Evolutionary conservation across 2,329 filamentous ascomycete genomes (phyloP).

Genomic region (Xylaria sp.): DNA sequence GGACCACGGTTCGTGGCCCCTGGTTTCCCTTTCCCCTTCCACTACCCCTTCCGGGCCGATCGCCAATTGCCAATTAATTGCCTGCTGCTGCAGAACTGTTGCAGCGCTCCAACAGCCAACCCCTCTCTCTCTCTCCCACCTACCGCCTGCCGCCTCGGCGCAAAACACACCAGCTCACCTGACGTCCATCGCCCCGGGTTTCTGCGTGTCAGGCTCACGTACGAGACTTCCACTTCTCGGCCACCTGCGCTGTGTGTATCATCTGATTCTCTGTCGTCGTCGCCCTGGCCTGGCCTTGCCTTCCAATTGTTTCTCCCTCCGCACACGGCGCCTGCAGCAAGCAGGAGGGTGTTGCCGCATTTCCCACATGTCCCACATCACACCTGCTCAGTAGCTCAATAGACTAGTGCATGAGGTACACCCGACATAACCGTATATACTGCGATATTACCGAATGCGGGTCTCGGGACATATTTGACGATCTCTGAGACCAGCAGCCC

Average conservation of each 20-base stretch:
- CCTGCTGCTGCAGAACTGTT: background rate
- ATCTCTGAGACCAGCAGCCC: conserved; percentile 22
- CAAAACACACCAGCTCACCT: conserved; percentile 27
- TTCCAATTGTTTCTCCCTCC: conserved; percentile 1
- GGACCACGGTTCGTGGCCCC: background rate
- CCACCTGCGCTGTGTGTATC: conserved; percentile 22
- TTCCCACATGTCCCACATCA: background rate
- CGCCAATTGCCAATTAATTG: conserved; percentile 25
- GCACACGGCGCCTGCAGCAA: conserved; percentile 35
- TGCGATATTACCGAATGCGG: conserved; percentile 26
- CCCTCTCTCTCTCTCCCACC: conserved; percentile 4
- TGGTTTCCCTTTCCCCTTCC: background rate
- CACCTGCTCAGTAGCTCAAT: too few relatives aligned
- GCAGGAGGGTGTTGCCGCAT: conserved; percentile 10
- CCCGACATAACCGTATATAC: background rate
- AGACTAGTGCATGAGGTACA: too few relatives aligned
- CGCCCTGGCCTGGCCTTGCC: conserved; percentile 1
- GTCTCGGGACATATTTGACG: conserved; percentile 33
- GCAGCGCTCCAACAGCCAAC: conserved; percentile 10
- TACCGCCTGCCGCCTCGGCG: background rate
- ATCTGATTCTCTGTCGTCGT: conserved; percentile 25
- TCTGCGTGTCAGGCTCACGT: conserved; percentile 20
- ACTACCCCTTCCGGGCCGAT: conserved; percentile 23
- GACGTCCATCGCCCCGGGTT: conserved; percentile 23
- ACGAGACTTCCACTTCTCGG: conserved; percentile 21